Conservation (phyloP, 176 grass and related monocot genomes). For the Rhynchospora breviuscula region DNA sequence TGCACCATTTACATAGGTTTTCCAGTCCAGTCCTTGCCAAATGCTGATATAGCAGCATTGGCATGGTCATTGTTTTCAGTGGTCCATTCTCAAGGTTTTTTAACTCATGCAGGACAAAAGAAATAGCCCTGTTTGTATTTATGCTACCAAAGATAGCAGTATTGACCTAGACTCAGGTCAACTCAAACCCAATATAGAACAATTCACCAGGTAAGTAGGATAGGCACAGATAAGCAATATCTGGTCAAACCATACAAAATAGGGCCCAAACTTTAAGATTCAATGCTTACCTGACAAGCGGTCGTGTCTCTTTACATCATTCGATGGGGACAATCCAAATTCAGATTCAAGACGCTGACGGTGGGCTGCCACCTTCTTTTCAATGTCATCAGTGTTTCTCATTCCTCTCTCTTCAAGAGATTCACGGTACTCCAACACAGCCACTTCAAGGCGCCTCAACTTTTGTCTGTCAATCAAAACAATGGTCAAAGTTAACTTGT, state of each 20-base stretch:
- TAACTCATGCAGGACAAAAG: neutral
- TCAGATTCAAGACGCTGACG: conserved; percentile 71
- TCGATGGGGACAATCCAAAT: conserved; percentile 65
- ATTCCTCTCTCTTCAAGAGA: conserved; percentile 83
- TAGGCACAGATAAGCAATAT: neutral
- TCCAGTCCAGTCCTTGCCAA: neutral
- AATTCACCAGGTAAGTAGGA: neutral
- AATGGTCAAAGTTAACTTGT: neutral
- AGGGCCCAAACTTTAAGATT: neutral
- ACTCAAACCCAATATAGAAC: conserved; percentile 16
- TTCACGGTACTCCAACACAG: conserved; percentile 86
- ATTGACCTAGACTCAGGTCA: conserved; percentile 15
- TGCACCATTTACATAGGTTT: neutral
- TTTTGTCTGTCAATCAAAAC: conserved; percentile 56
- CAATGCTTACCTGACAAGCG: conserved; percentile 52
- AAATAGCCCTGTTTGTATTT: neutral
- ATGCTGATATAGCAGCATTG: neutral
- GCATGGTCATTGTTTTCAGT: neutral
- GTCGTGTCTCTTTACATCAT: conserved; percentile 54
- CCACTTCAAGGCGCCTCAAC: conserved; percentile 79
- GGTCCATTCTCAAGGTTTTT: neutral
- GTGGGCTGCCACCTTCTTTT: conserved; percentile 71
- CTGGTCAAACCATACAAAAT: neutral
- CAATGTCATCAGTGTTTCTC: conserved; percentile 73
- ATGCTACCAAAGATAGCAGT: neutral